A percentile compares a stretch with the other conserved stretches of the same genome.
These are phyloP conservation scores for Phytophthora europaea DNA, from an alignment of 352 stramenopile genomes.

Conservation along the genomic window DNA sequence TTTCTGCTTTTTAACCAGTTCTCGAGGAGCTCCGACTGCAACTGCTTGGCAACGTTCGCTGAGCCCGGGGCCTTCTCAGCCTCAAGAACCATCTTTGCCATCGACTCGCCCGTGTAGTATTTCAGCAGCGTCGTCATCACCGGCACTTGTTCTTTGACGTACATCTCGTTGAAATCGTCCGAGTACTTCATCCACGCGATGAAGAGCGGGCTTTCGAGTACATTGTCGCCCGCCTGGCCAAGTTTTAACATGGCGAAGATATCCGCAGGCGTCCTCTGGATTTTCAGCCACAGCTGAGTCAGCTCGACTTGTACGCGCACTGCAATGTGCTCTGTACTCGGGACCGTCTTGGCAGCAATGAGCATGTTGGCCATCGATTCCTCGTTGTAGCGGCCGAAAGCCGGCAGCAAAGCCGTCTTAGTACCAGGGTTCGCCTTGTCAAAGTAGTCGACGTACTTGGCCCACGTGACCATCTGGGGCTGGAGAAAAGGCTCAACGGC, in stretches of 20 bases:
- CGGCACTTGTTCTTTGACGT: not conserved
- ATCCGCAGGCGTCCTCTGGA: not conserved
- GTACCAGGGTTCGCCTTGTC: conserved; percentile 17
- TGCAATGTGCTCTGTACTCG: not conserved
- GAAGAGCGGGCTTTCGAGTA: conserved; percentile 14
- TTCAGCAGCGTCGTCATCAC: conserved; percentile 7
- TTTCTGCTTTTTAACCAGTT: not conserved
- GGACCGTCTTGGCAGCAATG: conserved; percentile 3
- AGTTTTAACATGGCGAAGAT: conserved; percentile 17
- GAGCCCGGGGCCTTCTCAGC: not conserved
- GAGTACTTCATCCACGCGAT: conserved; percentile 21
- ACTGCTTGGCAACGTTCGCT: conserved; percentile 1
- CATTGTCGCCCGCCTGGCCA: conserved; percentile 2
- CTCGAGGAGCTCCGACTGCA: conserved; percentile 5
- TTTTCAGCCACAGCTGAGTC: conserved; percentile 3
- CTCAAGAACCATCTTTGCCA: conserved; percentile 20
- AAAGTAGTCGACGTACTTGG: conserved; percentile 18
- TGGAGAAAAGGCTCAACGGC: conserved; percentile 2
- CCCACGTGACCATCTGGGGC: conserved; percentile 15
- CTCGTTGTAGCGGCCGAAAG: conserved; percentile 11
- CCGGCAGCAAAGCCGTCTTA: conserved; percentile 1
- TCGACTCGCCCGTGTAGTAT: not conserved
- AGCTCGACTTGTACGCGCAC: not conserved
- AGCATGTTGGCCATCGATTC: conserved; percentile 22
- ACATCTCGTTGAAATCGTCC: conserved; percentile 12